Percentiles rank a stretch among this genome's conserved stretches.
Evolutionary conservation across 768 basidiomycete genomes (phyloP).

Genomic region (Kwoniella bestiolae): DNA sequence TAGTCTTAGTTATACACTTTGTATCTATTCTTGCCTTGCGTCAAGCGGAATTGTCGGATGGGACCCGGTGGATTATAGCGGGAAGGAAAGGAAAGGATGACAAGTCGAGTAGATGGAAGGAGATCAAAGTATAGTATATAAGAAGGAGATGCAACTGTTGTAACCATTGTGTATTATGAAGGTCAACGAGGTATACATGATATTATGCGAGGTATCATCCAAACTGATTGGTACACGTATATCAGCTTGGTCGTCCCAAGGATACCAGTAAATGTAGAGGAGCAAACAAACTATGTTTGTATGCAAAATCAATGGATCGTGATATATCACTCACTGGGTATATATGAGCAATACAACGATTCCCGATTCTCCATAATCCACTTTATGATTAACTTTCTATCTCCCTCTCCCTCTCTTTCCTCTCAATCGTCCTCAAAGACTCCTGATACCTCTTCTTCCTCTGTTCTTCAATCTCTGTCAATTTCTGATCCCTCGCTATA

Average conservation of each 20-base stretch:
- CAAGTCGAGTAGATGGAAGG: background rate
- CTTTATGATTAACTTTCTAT: background rate
- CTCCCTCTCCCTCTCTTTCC: background rate
- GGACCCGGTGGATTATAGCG: background rate
- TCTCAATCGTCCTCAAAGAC: constrained; percentile 11
- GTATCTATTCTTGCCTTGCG: too few species aligned
- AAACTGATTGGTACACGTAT: too few species aligned
- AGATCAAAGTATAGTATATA: background rate
- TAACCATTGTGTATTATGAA: background rate
- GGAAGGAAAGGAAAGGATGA: background rate
- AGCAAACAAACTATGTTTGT: too few species aligned
- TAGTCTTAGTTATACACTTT: too few species aligned
- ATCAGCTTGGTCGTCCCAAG: too few species aligned
- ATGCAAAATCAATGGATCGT: too few species aligned
- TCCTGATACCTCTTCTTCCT: constrained; percentile 17
- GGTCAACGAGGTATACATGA: too few species aligned
- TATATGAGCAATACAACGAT: too few species aligned
- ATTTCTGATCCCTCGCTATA: constrained; percentile 13
- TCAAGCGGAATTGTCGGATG: background rate
- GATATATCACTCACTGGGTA: background rate
- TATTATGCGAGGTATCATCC: background rate
- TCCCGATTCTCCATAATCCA: too few species aligned
- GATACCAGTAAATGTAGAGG: too few species aligned
- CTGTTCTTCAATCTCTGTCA: constrained; percentile 10
- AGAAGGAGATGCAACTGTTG: background rate